phyloP scores from a whole-genome alignment of 129 eudicot genomes.

The Sambucus nigra region DNA sequence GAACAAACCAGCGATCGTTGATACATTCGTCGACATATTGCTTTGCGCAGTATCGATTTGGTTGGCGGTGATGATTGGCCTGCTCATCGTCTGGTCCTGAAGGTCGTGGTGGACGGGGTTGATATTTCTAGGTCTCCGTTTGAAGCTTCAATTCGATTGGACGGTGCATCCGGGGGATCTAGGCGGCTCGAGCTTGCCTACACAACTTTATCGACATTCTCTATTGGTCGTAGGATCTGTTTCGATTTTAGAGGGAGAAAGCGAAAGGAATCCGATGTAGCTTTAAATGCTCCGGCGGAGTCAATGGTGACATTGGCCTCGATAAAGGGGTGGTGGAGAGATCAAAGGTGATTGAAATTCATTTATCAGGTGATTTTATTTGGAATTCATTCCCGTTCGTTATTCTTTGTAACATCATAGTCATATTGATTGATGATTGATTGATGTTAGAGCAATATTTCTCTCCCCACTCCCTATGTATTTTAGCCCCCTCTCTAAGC shows the following conservation, averaged over 20 bases:
- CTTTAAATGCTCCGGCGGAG: slow-evolving; percentile 1
- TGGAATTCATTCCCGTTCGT: too few species aligned
- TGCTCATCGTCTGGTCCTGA: slow-evolving; percentile 91
- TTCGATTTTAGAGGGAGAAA: slow-evolving; percentile 42
- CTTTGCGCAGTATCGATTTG: slow-evolving; percentile 82
- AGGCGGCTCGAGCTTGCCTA: slow-evolving; percentile 75
- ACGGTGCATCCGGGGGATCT: slow-evolving; percentile 90
- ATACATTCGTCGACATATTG: slow-evolving; percentile 85
- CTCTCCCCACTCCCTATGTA: too few species aligned
- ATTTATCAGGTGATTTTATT: too few species aligned
- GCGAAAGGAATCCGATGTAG: slow-evolving; percentile 21
- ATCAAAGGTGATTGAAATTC: too few species aligned
- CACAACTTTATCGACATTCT: slow-evolving; percentile 85
- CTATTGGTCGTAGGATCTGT: slow-evolving; percentile 64
- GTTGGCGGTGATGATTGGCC: slow-evolving; percentile 79
- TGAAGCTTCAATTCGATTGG: slow-evolving; percentile 73
- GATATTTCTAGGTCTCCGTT: slow-evolving; percentile 60
- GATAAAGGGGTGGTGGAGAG: slow-evolving; percentile 29
- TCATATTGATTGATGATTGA: too few species aligned
- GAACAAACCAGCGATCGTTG: slow-evolving; percentile 45
- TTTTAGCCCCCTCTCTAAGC: too few species aligned
- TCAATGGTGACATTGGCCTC: background rate
- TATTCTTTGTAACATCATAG: too few species aligned
- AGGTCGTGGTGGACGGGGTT: slow-evolving; percentile 77
- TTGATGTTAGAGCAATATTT: too few species aligned